Percentiles rank a stretch among this genome's conserved stretches.
phyloP scores from a whole-genome alignment of 202 grass and related monocot species.

The Brachypodium distachyon region DNA sequence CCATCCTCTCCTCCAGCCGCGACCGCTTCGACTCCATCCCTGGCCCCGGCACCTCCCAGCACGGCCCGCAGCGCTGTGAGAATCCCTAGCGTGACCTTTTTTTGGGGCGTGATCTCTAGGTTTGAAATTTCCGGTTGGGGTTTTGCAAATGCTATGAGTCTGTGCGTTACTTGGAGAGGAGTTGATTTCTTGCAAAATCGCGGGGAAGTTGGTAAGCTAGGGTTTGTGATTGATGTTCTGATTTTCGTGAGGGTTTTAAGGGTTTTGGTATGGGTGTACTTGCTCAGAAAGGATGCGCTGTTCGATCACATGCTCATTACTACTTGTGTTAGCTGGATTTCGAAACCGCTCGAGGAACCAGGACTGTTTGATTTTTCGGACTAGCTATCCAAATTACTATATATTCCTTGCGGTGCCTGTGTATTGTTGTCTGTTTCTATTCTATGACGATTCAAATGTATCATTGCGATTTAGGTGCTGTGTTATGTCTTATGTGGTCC shows the following conservation, averaged over 20 bases:
- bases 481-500: background rate
- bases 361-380: background rate
- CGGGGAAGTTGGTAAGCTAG: background rate
- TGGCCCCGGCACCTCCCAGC: constrained; percentile 2
- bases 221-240: background rate
- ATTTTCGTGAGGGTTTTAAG: constrained; percentile 13
- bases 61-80: constrained; percentile 78
- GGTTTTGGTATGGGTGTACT: background rate
- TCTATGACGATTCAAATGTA: background rate
- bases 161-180: background rate
- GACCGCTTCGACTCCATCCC: constrained; percentile 54
- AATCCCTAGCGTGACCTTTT: background rate
- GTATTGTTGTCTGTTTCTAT: background rate
- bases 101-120: background rate
- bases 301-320: background rate
- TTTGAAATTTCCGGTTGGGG: background rate
- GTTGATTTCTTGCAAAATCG: background rate
- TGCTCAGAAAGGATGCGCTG: background rate
- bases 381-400: background rate
- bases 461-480: background rate
- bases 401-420: background rate
- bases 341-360: background rate
- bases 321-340: background rate
- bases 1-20: constrained; percentile 33
- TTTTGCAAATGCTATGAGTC: background rate